Base-by-base conservation (phyloP, 192 early-diverging fungal genomes). In the Dissophora ornata region DNA sequence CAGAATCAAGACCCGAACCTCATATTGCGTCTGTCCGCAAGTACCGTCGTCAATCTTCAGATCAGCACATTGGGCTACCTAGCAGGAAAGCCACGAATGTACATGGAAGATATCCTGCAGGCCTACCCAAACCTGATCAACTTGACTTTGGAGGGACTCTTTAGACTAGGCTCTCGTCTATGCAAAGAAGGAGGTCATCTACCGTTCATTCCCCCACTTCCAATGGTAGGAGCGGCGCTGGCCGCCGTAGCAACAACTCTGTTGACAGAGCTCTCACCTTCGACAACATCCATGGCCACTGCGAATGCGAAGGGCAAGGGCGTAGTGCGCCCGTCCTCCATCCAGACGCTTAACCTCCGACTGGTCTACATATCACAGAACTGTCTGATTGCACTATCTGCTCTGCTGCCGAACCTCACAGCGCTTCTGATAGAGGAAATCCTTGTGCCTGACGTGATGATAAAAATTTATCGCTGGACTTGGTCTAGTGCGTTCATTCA, bases 351-450 rank as follows among this genome's bases (percentile, higher is more conserved):
- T 32, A 67, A 54, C 6, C 50, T 75, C 1, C 71, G 71, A 0
- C 51, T 67, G 4, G 71, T 75, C 9, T 62, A 75, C 32, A 66
- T 75, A 1, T 75, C 71, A 3, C 71, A 75, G 28, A 57, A 75
- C 2, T 36, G 24, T 1, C 57, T 75, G 9, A 24, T 75, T 10
- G 63, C 56, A 28, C 24, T 75, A 3, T 59, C 71, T 0, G 18
- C 24, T 0, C 21, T 61, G 13, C 16, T 75, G 19, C 71, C 62
- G 3, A 22, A 47, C 2, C 71, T 75, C 4, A n/a, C n/a, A n/a
- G n/a, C n/a, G n/a, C n/a, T n/a, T n/a, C n/a, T n/a, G n/a, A n/a
- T n/a, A n/a, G n/a, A n/a, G n/a, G n/a, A n/a, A n/a, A n/a, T n/a
- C n/a, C n/a, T n/a, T n/a, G n/a, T n/a, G n/a, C n/a, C n/a, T n/a